Conservation (phyloP, 2,329 filamentous ascomycete genomes). For the Ceratocystis albifundus region DNA sequence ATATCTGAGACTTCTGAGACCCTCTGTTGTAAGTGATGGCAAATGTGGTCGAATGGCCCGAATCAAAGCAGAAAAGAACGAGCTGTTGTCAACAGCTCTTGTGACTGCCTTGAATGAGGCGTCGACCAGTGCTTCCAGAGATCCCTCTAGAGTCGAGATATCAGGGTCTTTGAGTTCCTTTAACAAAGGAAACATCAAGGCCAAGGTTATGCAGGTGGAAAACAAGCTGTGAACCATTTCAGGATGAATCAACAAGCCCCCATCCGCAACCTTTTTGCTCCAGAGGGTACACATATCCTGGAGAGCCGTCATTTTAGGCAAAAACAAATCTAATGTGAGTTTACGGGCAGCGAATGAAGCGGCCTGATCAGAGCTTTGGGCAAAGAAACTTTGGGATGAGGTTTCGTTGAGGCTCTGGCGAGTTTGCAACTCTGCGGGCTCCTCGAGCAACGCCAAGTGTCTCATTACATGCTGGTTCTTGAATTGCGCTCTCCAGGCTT, state of each 20-base stretch:
- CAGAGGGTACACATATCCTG: conserved; percentile 38
- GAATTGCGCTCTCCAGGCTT: conserved; percentile 37
- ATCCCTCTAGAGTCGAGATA: conserved; percentile 39
- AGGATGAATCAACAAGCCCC: conserved; percentile 39
- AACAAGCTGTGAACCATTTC: conserved; percentile 44
- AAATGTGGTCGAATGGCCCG: conserved; percentile 37
- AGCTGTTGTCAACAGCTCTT: conserved; percentile 36
- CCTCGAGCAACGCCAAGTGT: conserved; percentile 45
- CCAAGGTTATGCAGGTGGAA: conserved; percentile 37
- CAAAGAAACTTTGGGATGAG: neutral
- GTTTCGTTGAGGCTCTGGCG: neutral
- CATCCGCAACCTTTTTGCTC: conserved; percentile 37
- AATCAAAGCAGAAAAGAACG: conserved; percentile 39
- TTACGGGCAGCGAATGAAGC: conserved; percentile 37
- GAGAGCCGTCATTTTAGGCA: conserved; percentile 42
- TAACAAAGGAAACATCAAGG: conserved; percentile 39
- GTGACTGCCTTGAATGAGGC: conserved; percentile 34
- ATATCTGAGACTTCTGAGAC: conserved; percentile 32
- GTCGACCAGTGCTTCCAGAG: conserved; percentile 34
- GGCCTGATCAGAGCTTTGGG: conserved; percentile 28
- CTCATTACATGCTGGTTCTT: conserved; percentile 37
- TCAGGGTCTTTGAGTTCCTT: conserved; percentile 38
- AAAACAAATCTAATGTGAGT: conserved; percentile 43
- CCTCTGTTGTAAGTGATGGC: conserved; percentile 34
- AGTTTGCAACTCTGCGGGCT: conserved; percentile 24